These are phyloP conservation scores for Talaromyces pinophilus DNA, from an alignment of 2,329 filamentous ascomycete species.

Conservation along the genomic window DNA sequence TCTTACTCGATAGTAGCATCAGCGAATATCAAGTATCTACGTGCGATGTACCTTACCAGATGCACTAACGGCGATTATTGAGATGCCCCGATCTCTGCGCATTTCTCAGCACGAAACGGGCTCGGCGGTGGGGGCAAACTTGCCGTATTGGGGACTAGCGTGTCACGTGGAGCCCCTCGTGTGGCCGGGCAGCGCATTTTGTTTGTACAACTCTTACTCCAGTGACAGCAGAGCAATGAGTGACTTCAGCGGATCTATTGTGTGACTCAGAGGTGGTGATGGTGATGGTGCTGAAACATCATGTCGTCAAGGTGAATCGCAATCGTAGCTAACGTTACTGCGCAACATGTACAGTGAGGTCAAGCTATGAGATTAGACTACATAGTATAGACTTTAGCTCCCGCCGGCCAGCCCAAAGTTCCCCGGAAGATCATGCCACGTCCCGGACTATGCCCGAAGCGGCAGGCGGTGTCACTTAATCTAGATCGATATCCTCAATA, in stretches of 20 bases:
- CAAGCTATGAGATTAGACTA: neutral
- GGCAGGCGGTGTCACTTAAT: slow-evolving; percentile 3
- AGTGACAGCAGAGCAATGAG: neutral
- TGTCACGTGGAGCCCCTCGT: slow-evolving; percentile 31
- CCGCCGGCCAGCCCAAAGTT: slow-evolving; percentile 16
- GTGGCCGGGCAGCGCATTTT: slow-evolving; percentile 1
- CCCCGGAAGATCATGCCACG: slow-evolving; percentile 17
- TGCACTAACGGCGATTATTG: neutral
- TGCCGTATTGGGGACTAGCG: slow-evolving; percentile 26
- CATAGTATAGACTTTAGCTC: slow-evolving; percentile 9
- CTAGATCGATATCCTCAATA: neutral
- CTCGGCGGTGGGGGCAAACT: slow-evolving; percentile 22
- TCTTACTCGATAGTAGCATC: neutral
- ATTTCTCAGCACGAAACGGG: slow-evolving; percentile 31
- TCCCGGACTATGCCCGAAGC: neutral
- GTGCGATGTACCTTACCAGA: neutral
- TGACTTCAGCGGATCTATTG: neutral
- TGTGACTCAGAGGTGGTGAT: neutral
- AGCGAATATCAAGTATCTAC: neutral
- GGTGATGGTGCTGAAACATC: too few relatives aligned
- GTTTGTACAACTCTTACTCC: neutral
- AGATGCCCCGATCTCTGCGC: slow-evolving; percentile 25
- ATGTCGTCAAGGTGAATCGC: too few relatives aligned
- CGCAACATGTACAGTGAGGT: neutral
- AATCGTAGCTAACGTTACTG: neutral